Conservation (phyloP, 164 flowering plant species). For the Nymphaea thermarum region DNA sequence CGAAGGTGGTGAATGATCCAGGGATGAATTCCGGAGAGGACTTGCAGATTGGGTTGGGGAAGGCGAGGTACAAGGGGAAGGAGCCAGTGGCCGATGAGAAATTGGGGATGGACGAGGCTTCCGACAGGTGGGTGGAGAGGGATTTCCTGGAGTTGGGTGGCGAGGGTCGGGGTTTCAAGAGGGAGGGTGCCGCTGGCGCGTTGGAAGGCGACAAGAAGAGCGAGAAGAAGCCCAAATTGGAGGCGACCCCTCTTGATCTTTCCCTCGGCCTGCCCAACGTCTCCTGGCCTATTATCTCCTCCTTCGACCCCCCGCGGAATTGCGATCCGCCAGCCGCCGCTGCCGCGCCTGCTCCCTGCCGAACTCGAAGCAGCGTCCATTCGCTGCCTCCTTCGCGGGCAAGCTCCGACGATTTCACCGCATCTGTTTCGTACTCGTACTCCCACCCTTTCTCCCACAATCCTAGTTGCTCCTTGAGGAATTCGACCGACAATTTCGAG, state of each 20-base stretch:
- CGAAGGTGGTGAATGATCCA: slow-evolving; percentile 30
- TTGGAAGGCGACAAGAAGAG: slow-evolving; percentile 16
- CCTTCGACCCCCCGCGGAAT: slow-evolving; percentile 37
- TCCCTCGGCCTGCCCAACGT: slow-evolving; percentile 75
- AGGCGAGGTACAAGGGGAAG: slow-evolving; percentile 44
- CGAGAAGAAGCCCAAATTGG: slow-evolving; percentile 66
- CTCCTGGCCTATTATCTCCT: slow-evolving; percentile 53
- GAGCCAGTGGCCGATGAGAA: slow-evolving; percentile 36
- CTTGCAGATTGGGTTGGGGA: slow-evolving; percentile 26
- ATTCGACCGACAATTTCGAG: slow-evolving; percentile 72
- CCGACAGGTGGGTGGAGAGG: slow-evolving; percentile 56
- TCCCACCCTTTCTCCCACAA: slow-evolving; percentile 81
- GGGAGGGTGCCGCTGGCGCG: slow-evolving; percentile 17
- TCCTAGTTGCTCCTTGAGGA: slow-evolving; percentile 83
- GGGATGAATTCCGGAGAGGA: slow-evolving; percentile 4
- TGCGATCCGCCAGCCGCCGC: slow-evolving; percentile 16
- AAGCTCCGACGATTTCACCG: slow-evolving; percentile 68
- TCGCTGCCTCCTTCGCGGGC: slow-evolving; percentile 31
- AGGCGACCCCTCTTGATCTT: slow-evolving; percentile 47
- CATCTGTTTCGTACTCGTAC: slow-evolving; percentile 64
- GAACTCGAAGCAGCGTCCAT: slow-evolving; percentile 32
- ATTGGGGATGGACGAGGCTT: slow-evolving; percentile 19
- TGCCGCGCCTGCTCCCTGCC: slow-evolving; percentile 9
- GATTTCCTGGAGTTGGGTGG: slow-evolving; percentile 74
- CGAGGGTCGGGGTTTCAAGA: slow-evolving; percentile 26